Evolutionary conservation across 805 yeast genomes (phyloP).

Genomic region (Priceomyces medius): DNA sequence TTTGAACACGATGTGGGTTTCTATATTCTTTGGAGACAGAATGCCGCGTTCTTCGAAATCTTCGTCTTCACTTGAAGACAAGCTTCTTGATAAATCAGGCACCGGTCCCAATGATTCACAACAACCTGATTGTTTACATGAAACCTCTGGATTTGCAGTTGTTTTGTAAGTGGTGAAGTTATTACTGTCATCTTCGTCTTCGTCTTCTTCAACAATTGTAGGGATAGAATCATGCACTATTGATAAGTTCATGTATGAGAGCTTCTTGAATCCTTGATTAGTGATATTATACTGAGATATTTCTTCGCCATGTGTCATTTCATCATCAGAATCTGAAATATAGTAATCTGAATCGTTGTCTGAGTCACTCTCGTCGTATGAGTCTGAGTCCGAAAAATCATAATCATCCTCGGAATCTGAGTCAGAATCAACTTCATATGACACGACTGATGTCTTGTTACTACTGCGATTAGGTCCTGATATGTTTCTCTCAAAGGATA

Average conservation of each 20-base stretch:
- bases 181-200: constrained; percentile 6
- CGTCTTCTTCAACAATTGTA: constrained; percentile 10
- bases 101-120: constrained; percentile 2
- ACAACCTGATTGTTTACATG: neutral
- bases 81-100: constrained; percentile 19
- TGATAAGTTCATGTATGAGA: constrained; percentile 20
- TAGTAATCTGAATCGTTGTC: constrained; percentile 17
- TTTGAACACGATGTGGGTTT: neutral
- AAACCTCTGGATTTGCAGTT: too few species aligned
- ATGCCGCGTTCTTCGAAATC: constrained; percentile 9
- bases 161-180: too few species aligned
- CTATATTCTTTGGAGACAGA: constrained; percentile 4
- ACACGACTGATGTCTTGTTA: constrained; percentile 32
- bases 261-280: constrained; percentile 11
- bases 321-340: constrained; percentile 6
- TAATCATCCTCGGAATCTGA: constrained; percentile 27
- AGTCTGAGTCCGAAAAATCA: constrained; percentile 13
- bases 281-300: neutral
- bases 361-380: constrained; percentile 18
- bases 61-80: constrained; percentile 20
- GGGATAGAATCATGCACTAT: neutral
- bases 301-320: constrained; percentile 1
- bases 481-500: constrained; percentile 15
- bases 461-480: constrained; percentile 3
- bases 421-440: constrained; percentile 37